A percentile compares a stretch with the other conserved stretches of the same genome.
phyloP scores from a whole-genome alignment of 768 basidiomycete genomes.

The Hortiboletus flavorubellus region DNA sequence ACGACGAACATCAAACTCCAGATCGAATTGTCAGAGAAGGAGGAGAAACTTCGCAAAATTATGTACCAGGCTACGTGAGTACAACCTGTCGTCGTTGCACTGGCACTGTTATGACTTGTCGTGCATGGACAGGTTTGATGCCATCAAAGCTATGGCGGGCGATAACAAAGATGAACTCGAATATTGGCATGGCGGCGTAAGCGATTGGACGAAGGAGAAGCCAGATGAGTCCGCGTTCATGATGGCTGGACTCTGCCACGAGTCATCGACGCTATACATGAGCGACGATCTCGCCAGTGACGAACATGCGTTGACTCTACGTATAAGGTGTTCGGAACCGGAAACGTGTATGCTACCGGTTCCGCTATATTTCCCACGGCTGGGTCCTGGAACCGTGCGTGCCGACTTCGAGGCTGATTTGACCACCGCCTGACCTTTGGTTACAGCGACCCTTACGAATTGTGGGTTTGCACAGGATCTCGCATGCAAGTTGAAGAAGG shows the following conservation, averaged over 20 bases:
- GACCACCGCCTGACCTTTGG: not conserved
- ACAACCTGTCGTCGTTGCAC: not conserved
- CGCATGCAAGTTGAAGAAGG: slow-evolving; percentile 1
- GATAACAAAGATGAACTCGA: not conserved
- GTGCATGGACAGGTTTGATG: not conserved
- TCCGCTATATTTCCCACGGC: slow-evolving; percentile 16
- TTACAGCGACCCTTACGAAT: slow-evolving; percentile 10
- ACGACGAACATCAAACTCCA: slow-evolving; percentile 12
- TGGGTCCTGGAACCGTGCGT: slow-evolving; percentile 18
- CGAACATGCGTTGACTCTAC: slow-evolving; percentile 8
- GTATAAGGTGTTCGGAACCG: slow-evolving; percentile 11
- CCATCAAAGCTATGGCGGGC: slow-evolving; percentile 1
- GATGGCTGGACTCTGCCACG: slow-evolving; percentile 1
- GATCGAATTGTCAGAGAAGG: slow-evolving; percentile 5
- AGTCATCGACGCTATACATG: slow-evolving; percentile 9
- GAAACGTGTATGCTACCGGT: slow-evolving; percentile 21
- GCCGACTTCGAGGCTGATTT: not conserved
- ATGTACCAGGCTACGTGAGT: slow-evolving; percentile 11
- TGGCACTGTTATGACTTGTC: not conserved
- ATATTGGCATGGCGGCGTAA: slow-evolving; percentile 2
- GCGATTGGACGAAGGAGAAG: not conserved
- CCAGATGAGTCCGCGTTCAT: not conserved
- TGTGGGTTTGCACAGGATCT: slow-evolving; percentile 15
- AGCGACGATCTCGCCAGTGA: not conserved
- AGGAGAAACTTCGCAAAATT: slow-evolving; percentile 1